A percentile compares a stretch with the other conserved stretches of the same genome.
phyloP scores from a whole-genome alignment of 2,329 filamentous ascomycete species.

The Colletotrichum sidae region DNA sequence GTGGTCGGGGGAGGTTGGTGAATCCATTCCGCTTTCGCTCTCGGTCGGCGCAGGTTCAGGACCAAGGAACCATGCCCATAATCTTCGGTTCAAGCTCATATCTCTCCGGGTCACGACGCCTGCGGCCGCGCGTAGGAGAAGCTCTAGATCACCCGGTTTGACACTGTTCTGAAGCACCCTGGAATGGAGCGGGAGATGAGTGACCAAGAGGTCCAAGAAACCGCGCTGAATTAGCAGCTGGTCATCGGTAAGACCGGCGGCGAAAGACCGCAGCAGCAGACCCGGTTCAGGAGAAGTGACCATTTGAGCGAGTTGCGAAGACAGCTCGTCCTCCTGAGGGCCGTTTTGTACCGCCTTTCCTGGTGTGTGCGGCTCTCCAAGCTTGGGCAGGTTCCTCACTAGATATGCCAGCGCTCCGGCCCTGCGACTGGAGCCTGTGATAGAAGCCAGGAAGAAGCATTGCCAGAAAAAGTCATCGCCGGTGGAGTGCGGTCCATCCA shows the following conservation, averaged over 20 bases:
- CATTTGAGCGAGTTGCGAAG: slow-evolving; percentile 69
- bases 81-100: slow-evolving; percentile 93
- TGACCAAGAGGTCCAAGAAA: slow-evolving; percentile 92
- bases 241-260: slow-evolving; percentile 86
- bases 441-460: slow-evolving; percentile 92
- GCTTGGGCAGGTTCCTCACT: slow-evolving; percentile 79
- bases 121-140: slow-evolving; percentile 84
- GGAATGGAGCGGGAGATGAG: slow-evolving; percentile 87
- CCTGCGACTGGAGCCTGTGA: slow-evolving; percentile 87
- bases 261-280: slow-evolving; percentile 89
- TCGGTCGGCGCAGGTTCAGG: slow-evolving; percentile 70
- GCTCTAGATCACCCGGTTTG: slow-evolving; percentile 80
- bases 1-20: slow-evolving; percentile 56
- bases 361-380: slow-evolving; percentile 59
- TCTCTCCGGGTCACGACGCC: slow-evolving; percentile 90
- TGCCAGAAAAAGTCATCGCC: slow-evolving; percentile 97
- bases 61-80: slow-evolving; percentile 97
- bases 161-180: slow-evolving; percentile 81
- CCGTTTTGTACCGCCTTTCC: slow-evolving; percentile 45
- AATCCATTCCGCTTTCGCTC: slow-evolving; percentile 59
- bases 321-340: slow-evolving; percentile 54
- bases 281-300: slow-evolving; percentile 92
- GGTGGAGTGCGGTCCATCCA: slow-evolving; percentile 64
- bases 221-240: slow-evolving; percentile 94
- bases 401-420: slow-evolving; percentile 91